Evolutionary conservation across 2,329 filamentous ascomycete species (phyloP).

Genomic region (Beauveria brongniartii): DNA sequence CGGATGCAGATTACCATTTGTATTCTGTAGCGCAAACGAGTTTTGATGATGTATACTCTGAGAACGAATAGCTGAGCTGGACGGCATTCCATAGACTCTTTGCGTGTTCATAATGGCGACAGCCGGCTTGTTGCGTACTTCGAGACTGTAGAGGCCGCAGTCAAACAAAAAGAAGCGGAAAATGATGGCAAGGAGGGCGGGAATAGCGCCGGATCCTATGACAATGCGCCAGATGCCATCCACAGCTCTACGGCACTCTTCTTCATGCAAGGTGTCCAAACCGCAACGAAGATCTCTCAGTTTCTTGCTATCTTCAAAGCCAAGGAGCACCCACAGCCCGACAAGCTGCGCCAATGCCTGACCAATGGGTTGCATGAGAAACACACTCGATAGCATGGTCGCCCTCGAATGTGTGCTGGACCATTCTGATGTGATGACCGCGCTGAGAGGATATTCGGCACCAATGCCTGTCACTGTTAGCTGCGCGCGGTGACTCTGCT

Average conservation of each 20-base stretch:
- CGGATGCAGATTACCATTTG: conserved; percentile 23
- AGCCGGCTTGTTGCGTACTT: conserved; percentile 54
- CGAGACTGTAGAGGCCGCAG: conserved; percentile 56
- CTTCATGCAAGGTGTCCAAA: conserved; percentile 34
- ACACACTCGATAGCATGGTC: conserved; percentile 60
- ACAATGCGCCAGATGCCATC: conserved; percentile 61
- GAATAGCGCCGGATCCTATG: conserved; percentile 56
- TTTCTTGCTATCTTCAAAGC: conserved; percentile 33
- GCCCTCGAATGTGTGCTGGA: conserved; percentile 53
- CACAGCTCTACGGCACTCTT: conserved; percentile 38
- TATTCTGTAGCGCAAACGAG: conserved; percentile 19
- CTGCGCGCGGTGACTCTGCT: neutral
- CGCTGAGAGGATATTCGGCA: conserved; percentile 60
- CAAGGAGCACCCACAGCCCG: conserved; percentile 44
- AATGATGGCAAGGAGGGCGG: conserved; percentile 54
- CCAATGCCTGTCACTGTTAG: conserved; percentile 42
- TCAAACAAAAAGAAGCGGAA: conserved; percentile 62
- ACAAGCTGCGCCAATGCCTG: conserved; percentile 58
- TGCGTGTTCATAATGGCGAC: conserved; percentile 53
- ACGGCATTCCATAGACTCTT: conserved; percentile 42
- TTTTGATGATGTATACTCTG: conserved; percentile 7
- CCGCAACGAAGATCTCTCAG: conserved; percentile 40
- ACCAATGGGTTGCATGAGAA: conserved; percentile 61
- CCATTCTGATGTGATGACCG: conserved; percentile 61
- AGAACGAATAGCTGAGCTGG: conserved; percentile 11